Evolutionary conservation across 768 basidiomycete genomes (phyloP), one percentile per base, ranked within the genome.

Genomic region (Lactarius sanguifluus): DNA sequence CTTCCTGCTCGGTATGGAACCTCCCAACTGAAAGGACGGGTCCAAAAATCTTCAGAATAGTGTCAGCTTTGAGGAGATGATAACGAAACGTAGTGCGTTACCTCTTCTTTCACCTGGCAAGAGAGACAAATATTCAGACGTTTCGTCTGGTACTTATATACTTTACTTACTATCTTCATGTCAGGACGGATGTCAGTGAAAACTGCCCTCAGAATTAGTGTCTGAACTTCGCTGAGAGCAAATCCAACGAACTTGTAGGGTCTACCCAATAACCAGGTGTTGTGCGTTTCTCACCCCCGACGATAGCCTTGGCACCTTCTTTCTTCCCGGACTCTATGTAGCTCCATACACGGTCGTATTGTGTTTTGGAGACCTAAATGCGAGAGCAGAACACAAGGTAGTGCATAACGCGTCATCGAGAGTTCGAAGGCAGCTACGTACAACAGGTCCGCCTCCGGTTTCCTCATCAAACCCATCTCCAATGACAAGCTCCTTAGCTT

Each of bases 1-100:
- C 94, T 74, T 97, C 93, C 65, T 90, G 89, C 76, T 97, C 96
- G 8, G 90, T 89, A 70, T 84, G 85, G 79, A 98, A 98, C 70
- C 81, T 86, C 52, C 88, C 89, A 52, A 98, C 85, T 30, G 86
- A 83, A 47, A 96, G 83, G 3, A 98, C 96, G 32, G 96, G 96
- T 10, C 96, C 96, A 75, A 98, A 98, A 71, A 97, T 97, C 88
- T 96, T 72, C 50, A 32, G 23, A 15, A 43, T 41, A 67, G 20
- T 1, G 25, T 61, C 61, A 55, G 61, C n/a, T 23, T n/a, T 28
- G 10, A 18, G 2, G 41, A 9, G 20, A 25, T 13, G 6, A 7
- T 28, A 13, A 18, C 23, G 25, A 56, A 30, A 12, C 32, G 25
- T 12, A 16, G n/a, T 16, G 45, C 8, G 66, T 40, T 74, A 82